Evolutionary conservation across 805 yeast genomes (phyloP), one percentile per base, ranked within the genome.

Genomic region (Starmerella stellata): DNA sequence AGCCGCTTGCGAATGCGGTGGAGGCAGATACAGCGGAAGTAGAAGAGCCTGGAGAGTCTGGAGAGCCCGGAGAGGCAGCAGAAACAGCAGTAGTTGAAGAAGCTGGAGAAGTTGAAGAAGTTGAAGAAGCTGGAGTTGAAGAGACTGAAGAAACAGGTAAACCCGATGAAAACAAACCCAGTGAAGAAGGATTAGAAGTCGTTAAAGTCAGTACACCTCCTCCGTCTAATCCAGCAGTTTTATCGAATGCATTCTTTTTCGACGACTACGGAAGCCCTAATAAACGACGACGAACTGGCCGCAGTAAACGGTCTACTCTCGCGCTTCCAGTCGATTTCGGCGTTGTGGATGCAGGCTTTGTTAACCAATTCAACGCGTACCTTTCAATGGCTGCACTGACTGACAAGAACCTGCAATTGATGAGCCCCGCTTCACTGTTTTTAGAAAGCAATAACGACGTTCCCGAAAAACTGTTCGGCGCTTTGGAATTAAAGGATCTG

Each of bases 281-380:
- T 8, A 33, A 42, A 35, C 38, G 49, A 19, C 14, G 45, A 5
- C 14, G 45, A 2, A 36, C 33, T 4, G 49, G 42, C 3, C 19
- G 48, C 1, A 36, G 38, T 5, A 44, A 41, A n/a, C 34, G 48
- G 2, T 41, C 45, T 4, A 33, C 37, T 1, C 37, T 45, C 3
- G 47, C 45, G 3, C 27, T 45, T 3, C 49, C 49, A 2, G 48
- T 44, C 2, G 49, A 45, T 37, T 45, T 45, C 19, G 49, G 49
- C 5, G 35, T 40, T 9, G n/a, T 21, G 4, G 49, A 45, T 17
- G 34, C 35, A 3, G 24, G 21, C 9, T 45, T 45, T 29, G 36
- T 33, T 4, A 4, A 30, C 11, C 45, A 45, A 30, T 36, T 44
- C 37, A 45, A 41, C n/a, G 39, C 40, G 14, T 45, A 41, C 23